Evolutionary conservation across 495 filamentous ascomycete genomes (phyloP), one percentile per base, ranked within the genome.

Genomic region (Xylaria curta): DNA sequence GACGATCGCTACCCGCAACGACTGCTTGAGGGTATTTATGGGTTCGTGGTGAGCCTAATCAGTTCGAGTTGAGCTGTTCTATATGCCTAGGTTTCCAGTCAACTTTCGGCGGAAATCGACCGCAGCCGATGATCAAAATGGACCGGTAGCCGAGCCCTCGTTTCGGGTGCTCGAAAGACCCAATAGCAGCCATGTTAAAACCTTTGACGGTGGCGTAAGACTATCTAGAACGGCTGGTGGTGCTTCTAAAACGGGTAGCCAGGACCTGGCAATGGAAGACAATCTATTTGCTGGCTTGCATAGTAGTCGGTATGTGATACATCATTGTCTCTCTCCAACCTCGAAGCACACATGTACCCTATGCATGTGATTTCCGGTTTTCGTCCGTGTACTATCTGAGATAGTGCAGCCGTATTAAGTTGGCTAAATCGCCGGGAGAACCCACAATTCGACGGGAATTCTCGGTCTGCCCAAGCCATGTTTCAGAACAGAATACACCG

Each of bases 271-370:
- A 72, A 82, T 76, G 72, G 85, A 83, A 58, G 88, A 84, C 82
- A 91, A 85, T 82, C 90, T 85, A 66, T 88, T 89, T 73, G 85
- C 84, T 31, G 83, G 82, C 66, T 76, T 89, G 66, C 83, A 85
- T 60, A 80, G 81, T n/a, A 86, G 87, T 76, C 83, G 87, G 86
- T 89, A 84, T 59, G 86, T 82, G 51, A 33, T 42, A 69, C 42
- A 69, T 26, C 56, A 28, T 12, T 36, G 49, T 4, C 3, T 4
- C 38, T 28, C 38, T 26, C 21, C 19, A 15, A 62, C 8, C 12
- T 15, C 33, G 21, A 24, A 40, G 26, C 58, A 51, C 36, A 59
- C 21, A 19, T 33, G 6, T 28, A 53, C 17, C 44, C 28, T n/a
- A 15, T 36, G 3, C 15, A 15, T 4, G 12, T 31, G 21, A 10